Evolutionary conservation across 176 grass and related monocot genomes (phyloP).

Genomic region (Echinochloa phyllopogon): DNA sequence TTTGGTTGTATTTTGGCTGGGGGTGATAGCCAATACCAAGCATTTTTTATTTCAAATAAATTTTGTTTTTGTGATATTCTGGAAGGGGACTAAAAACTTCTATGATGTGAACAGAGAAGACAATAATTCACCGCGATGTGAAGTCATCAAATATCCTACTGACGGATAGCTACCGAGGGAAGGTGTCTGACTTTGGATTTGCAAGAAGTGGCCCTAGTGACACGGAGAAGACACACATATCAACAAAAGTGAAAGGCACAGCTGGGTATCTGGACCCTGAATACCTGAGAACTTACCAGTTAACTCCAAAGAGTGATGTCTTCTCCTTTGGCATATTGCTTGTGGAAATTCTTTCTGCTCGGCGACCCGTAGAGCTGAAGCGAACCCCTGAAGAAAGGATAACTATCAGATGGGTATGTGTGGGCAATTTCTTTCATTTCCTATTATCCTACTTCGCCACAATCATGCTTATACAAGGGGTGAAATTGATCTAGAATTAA

Average conservation of each 20-base stretch:
- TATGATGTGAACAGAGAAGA: constrained; percentile 79
- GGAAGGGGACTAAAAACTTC: constrained; percentile 16
- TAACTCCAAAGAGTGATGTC: constrained; percentile 97
- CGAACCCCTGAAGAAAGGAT: constrained; percentile 75
- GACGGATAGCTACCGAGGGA: constrained; percentile 88
- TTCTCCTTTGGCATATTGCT: constrained; percentile 98
- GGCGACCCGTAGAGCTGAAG: constrained; percentile 90
- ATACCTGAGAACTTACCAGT: constrained; percentile 89
- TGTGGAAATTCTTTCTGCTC: constrained; percentile 88
- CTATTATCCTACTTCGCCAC: not conserved
- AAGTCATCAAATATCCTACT: constrained; percentile 99
- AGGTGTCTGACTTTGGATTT: constrained; percentile 95
- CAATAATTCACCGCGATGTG: constrained; percentile 98
- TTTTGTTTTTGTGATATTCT: constrained; percentile 6
- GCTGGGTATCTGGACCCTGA: constrained; percentile 96
- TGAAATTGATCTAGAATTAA: not conserved
- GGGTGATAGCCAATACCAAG: not conserved
- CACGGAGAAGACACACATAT: constrained; percentile 95
- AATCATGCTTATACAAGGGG: not conserved
- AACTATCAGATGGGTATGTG: constrained; percentile 95
- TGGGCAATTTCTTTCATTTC: not conserved
- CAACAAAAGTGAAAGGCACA: constrained; percentile 98
- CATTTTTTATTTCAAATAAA: constrained; percentile 1
- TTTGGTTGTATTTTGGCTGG: constrained; percentile 4
- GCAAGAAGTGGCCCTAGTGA: constrained; percentile 89